Base-by-base conservation (phyloP, 2,329 filamentous ascomycete genomes). In the Claviceps arundinis region DNA sequence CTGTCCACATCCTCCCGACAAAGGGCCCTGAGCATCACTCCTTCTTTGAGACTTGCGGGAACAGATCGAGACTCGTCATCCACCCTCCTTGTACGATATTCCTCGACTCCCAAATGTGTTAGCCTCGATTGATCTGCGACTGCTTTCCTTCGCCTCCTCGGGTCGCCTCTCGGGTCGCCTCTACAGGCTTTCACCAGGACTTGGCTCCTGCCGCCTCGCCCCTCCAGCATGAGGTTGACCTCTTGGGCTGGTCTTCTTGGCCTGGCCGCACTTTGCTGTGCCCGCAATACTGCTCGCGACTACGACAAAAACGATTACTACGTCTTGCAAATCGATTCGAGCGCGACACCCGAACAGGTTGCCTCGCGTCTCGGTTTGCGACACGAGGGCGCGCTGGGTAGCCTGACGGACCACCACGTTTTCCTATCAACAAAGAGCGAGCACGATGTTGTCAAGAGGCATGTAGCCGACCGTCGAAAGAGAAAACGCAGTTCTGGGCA, bases 301-400 rank as follows among this genome's bases (percentile, higher is more conserved):
- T 87, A 94, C 73, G 78, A 85, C 48, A 75, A 78, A 41, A 81
- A 89, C 68, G 91, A 98, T 68, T 97, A 95, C 71, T 96, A 97
- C 66, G 89, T 94, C 57, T 75, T 98, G 47, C 87, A 96, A 58
- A 78, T 98, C 62, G 80, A 85, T 54, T 71, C 78, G 13, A 73
- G 77, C 40, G 74, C 78, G 6, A 75, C 81, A 14, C 89, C 89
- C 16, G 70, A 77, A 24, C 74, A 84, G 42, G 74, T 96, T 56
- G 89, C 89, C 30, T 70, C 73, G 46, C 76, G 81, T 22, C 73
- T 98, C 8, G 89, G 87, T 19, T 73, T 95, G 47, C 75, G 78
- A 45, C 84, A 95, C 67, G 87, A 96, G 61, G 91, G 91, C 40
- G 80, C 80, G 47, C 75, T 97, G 17, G 86, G 87, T 58, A 80